phyloP scores from a whole-genome alignment of 192 early-diverging fungal genomes.

The Linnemannia elongata region DNA sequence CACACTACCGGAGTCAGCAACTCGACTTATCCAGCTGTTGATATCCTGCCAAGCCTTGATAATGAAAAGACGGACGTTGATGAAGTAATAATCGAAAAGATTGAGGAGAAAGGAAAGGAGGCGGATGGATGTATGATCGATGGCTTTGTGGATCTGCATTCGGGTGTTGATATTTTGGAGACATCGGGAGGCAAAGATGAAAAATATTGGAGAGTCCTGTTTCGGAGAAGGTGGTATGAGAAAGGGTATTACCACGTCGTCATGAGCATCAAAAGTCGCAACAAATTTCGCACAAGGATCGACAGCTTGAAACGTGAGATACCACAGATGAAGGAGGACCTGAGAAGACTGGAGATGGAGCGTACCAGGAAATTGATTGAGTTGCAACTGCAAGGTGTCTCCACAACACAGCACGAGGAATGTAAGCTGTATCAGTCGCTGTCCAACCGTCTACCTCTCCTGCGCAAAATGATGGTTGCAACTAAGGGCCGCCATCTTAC shows the following conservation, averaged over 20 bases:
- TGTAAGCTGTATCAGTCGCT: neutral
- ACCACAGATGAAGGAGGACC: neutral
- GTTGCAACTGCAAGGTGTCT: neutral
- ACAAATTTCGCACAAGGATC: neutral
- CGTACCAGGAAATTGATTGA: neutral
- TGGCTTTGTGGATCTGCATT: neutral
- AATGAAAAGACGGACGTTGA: neutral
- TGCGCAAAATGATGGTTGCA: neutral
- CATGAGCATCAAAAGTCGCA: slow-evolving; percentile 17
- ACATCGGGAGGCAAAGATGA: neutral
- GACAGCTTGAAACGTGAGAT: slow-evolving; percentile 5
- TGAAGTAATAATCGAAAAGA: neutral
- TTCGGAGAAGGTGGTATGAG: neutral
- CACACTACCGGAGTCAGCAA: neutral
- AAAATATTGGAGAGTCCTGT: slow-evolving; percentile 6
- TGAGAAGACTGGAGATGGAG: too few species aligned
- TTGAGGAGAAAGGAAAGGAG: neutral
- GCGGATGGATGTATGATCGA: slow-evolving; percentile 10
- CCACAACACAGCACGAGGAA: slow-evolving; percentile 9
- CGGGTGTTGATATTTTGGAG: neutral
- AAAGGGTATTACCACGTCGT: slow-evolving; percentile 14
- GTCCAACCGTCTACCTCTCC: neutral
- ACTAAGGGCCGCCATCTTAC: neutral
- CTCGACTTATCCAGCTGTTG: neutral
- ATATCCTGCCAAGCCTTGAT: neutral